Base-by-base conservation (phyloP, 2,329 filamentous ascomycete genomes). In the Venturia oleaginea region DNA sequence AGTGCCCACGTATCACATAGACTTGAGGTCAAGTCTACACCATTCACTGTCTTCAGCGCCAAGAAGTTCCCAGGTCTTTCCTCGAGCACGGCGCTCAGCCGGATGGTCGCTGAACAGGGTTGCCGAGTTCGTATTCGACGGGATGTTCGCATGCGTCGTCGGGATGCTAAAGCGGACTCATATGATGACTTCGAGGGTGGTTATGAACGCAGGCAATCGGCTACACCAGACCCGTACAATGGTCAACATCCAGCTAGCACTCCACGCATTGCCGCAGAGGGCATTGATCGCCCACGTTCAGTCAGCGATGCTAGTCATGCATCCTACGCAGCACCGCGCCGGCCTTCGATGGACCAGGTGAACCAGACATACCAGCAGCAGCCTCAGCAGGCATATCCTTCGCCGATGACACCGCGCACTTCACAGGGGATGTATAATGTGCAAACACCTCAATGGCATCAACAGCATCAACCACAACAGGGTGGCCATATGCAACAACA, bases 11-110 rank as follows among this genome's bases (percentile, higher is more conserved):
- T 96, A 68, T 88, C 92, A 72, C 93, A 91, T 78, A 85, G 92
- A 63, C 85, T 97, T 78, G 91, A 96, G 75, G 89, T 97, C 71
- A 92, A 93, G 80, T 96, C 94, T 0, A 78, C 83, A 15, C 86
- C 90, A 0, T 97, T 99, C 75, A 87, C 85, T 60, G 94, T 97
- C 51, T 97, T 84, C 79, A 97, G 92, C 70, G 94, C 94, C 62
- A 99, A 97, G 86, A 97, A 97, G 79, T 99, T 99, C 78, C 94
- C 94, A 19, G 94, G 93, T 22, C 80, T 97, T 66, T 88, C 90
- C 55, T 91, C 94, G 75, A 97, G 92, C 78, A 99, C 94, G 0
- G 80, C 84, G 15, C 81, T 97, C 61, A 97, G 92, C 77, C 89
- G 92, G 67, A 89, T 91, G 42, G 92, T 99, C 54, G 92, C 93